These are phyloP conservation scores for Torrubiella hemipterigena DNA, from an alignment of 2,329 filamentous ascomycete genomes.

Conservation along the genomic window DNA sequence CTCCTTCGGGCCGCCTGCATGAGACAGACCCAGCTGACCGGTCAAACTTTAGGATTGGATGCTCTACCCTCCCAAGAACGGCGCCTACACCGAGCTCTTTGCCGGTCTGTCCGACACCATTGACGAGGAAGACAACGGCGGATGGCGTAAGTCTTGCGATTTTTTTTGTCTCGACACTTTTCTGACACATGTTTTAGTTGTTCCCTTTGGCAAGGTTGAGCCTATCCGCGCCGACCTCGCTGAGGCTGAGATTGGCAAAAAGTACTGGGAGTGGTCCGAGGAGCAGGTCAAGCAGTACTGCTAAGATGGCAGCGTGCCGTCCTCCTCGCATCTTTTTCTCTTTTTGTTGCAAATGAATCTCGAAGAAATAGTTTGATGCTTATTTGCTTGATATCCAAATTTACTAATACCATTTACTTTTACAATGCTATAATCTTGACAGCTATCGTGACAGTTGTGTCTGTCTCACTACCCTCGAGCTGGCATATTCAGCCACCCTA, in stretches of 20 bases:
- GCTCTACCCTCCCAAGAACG: slow-evolving; percentile 14
- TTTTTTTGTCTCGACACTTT: no score
- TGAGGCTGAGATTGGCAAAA: slow-evolving; percentile 14
- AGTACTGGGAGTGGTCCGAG: slow-evolving; percentile 23
- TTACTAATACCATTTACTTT: no score
- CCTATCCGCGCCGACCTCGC: slow-evolving; percentile 14
- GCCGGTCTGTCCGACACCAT: slow-evolving; percentile 25
- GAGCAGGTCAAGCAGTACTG: slow-evolving; percentile 13
- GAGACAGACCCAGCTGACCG: no score
- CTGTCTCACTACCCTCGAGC: no score
- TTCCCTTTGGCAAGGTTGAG: slow-evolving; percentile 14
- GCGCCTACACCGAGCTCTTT: slow-evolving; percentile 31
- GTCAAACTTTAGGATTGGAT: neutral
- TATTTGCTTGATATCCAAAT: neutral
- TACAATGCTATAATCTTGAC: no score
- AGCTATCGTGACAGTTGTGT: no score
- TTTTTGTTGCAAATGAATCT: no score
- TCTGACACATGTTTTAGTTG: slow-evolving; percentile 1
- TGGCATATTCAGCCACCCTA: no score
- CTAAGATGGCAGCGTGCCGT: no score
- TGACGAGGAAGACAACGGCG: slow-evolving; percentile 16
- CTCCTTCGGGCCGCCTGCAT: neutral
- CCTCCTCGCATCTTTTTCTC: no score
- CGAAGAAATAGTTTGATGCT: neutral
- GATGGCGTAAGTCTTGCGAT: slow-evolving; percentile 9